These are phyloP conservation scores for Phoma herbarum DNA, from an alignment of 2,329 filamentous ascomycete genomes.

Conservation along the genomic window DNA sequence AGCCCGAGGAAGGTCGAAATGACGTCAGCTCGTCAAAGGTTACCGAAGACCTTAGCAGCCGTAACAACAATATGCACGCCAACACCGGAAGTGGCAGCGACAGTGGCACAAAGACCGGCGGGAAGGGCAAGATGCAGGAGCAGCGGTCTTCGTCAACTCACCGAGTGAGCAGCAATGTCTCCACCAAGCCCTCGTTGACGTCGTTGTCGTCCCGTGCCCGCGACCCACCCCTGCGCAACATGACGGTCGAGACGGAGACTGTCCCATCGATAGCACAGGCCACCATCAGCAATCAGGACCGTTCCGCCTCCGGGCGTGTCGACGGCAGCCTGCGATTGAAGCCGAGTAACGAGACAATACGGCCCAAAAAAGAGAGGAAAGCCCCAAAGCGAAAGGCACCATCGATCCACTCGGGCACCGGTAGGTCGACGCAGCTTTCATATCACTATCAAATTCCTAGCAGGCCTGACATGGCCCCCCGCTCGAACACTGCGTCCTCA, in stretches of 20 bases:
- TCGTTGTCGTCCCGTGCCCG: conserved; percentile 69
- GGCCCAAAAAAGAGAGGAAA: conserved; percentile 92
- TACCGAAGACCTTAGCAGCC: conserved; percentile 57
- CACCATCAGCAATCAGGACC: conserved; percentile 69
- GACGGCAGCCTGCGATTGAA: conserved; percentile 84
- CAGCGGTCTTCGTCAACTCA: conserved; percentile 56
- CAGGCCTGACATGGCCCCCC: conserved; percentile 36
- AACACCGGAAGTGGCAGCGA: conserved; percentile 71
- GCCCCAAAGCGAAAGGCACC: conserved; percentile 78
- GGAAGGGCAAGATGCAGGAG: conserved; percentile 50
- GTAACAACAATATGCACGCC: conserved; percentile 48
- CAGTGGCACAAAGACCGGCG: conserved; percentile 55
- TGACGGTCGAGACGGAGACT: conserved; percentile 98
- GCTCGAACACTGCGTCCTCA: conserved; percentile 40
- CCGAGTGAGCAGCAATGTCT: conserved; percentile 55
- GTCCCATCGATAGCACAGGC: conserved; percentile 90
- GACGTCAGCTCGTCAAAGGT: conserved; percentile 56
- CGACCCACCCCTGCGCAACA: conserved; percentile 83
- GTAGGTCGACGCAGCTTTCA: conserved; percentile 63
- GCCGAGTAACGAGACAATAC: conserved; percentile 93
- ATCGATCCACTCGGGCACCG: conserved; percentile 73
- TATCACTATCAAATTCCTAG: conserved; percentile 44
- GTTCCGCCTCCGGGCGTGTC: conserved; percentile 65
- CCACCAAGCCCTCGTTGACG: conserved; percentile 73
- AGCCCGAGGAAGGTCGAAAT: conserved; percentile 53